Evolutionary conservation across 352 stramenopile genomes (phyloP).

Genomic region (Pythium utonaiense): DNA sequence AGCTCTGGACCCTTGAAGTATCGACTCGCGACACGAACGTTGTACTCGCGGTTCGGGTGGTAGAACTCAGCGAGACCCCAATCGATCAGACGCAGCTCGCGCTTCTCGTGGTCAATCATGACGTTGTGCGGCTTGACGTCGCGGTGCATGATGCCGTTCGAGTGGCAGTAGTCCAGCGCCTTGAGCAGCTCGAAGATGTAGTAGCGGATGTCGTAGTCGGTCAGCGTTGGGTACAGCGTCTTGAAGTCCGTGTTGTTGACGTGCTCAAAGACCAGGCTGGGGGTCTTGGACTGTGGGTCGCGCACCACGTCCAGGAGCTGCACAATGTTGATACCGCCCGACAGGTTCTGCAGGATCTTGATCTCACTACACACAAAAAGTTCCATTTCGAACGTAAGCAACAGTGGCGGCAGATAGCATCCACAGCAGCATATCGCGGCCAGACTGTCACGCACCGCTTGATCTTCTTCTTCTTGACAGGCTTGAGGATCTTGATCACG

Average conservation of each 20-base stretch:
- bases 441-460: constrained; percentile 92
- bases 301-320: constrained; percentile 98
- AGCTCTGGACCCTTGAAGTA: constrained; percentile 99
- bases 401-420: too few species aligned
- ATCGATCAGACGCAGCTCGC: constrained; percentile 97
- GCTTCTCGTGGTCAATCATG: constrained; percentile 99
- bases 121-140: constrained; percentile 99
- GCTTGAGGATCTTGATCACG: constrained; percentile 99
- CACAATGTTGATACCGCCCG: constrained; percentile 98
- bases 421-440: too few species aligned
- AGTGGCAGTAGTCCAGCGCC: constrained; percentile 98
- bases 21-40: constrained; percentile 97
- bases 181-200: constrained; percentile 97
- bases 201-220: constrained; percentile 98
- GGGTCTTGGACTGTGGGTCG: constrained; percentile 98
- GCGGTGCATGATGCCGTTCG: constrained; percentile 99
- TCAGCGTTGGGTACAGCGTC: constrained; percentile 98
- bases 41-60: constrained; percentile 97
- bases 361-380: constrained; percentile 91
- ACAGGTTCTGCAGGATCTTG: constrained; percentile 99
- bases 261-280: constrained; percentile 97
- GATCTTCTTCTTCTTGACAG: constrained; percentile 99
- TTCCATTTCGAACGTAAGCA: too few species aligned
- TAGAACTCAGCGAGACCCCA: constrained; percentile 99
- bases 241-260: constrained; percentile 99